These are phyloP conservation scores for Fraxinus platypoda DNA, from an alignment of 305 asterid species.

Conservation along the genomic window DNA sequence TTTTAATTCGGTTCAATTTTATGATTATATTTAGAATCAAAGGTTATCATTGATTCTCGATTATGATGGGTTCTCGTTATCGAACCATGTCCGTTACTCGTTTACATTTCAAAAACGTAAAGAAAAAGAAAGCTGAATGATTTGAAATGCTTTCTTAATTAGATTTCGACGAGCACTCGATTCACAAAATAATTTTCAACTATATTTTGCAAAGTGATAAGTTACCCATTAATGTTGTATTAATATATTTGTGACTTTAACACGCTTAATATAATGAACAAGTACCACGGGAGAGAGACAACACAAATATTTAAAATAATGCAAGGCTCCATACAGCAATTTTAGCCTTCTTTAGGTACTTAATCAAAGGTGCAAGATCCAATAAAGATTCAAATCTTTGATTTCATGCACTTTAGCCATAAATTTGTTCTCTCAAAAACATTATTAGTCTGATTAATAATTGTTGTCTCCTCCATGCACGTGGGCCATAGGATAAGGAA, in stretches of 20 bases:
- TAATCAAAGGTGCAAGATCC: slow-evolving; percentile 5
- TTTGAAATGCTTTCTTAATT: not conserved
- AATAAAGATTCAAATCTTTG: slow-evolving; percentile 24
- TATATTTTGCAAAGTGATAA: not conserved
- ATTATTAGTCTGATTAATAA: not conserved
- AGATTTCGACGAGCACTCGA: not conserved
- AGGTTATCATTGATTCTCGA: not conserved
- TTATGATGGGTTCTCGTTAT: not conserved
- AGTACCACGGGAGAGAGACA: not conserved
- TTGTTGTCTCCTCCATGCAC: slow-evolving; percentile 7
- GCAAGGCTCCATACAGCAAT: not conserved
- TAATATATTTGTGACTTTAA: not conserved
- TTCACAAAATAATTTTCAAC: not conserved
- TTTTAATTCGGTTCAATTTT: too few relatives aligned
- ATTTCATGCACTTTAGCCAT: not conserved
- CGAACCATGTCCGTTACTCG: not conserved
- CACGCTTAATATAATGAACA: too few relatives aligned
- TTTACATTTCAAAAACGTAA: not conserved
- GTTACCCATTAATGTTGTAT: not conserved
- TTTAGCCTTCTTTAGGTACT: not conserved
- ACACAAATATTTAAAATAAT: not conserved
- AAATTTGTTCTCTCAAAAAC: not conserved
- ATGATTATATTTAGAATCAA: too few relatives aligned
- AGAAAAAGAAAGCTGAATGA: not conserved
- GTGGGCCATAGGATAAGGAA: not conserved